Evolutionary conservation across 1,284 basidiomycete species (phyloP), one percentile per base, ranked within the genome.

Genomic region (Cryptococcus wingfieldii): DNA sequence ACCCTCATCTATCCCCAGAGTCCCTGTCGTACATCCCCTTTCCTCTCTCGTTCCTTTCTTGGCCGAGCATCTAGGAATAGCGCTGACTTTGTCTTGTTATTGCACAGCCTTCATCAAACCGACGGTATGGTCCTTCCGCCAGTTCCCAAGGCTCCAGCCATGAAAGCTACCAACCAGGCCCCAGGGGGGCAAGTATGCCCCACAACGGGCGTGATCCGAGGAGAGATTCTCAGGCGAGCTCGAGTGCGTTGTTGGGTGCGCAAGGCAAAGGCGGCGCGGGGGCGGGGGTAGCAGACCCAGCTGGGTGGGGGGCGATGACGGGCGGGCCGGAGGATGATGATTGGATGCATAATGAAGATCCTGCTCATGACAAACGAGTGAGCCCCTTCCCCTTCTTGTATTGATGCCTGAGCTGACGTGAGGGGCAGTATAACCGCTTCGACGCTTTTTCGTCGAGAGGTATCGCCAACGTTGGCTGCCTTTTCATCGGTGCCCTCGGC

Each of bases 391-490:
- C 5, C 39, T 41, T 13, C 5, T 13, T 23, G 42, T 27, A 25
- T 38, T 2, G 25, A n/a, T 23, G 23, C 23, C 23, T 3, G 25
- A 51, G 27, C 13, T 31, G 23, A 27, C 27, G 16, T 28, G 14
- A 16, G 25, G 19, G 27, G 25, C 23, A 67, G 67, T 51, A 61
- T 46, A 75, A 58, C 51, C 82, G 83, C 25, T 83, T 86, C 4
- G 80, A 79, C 50, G 78, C 89, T 39, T 84, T 90, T 67, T 90
- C 88, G 12, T 69, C 74, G 47, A 81, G 89, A 70, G 89, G 89
- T 27, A 62, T 89, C 8, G 77, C 81, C 45, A 91, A 91, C 72
- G 76, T 91, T 5, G 89, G 89, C 14, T 90, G 87, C 72, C 78
- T 92, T 5, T 55, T 84, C 16, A 50, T 91, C 27, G 80, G 92